Percentiles rank a stretch among this genome's conserved stretches.
Conservation (phyloP, 2,329 filamentous ascomycete genomes). For the Talaromyces funiculosus region DNA sequence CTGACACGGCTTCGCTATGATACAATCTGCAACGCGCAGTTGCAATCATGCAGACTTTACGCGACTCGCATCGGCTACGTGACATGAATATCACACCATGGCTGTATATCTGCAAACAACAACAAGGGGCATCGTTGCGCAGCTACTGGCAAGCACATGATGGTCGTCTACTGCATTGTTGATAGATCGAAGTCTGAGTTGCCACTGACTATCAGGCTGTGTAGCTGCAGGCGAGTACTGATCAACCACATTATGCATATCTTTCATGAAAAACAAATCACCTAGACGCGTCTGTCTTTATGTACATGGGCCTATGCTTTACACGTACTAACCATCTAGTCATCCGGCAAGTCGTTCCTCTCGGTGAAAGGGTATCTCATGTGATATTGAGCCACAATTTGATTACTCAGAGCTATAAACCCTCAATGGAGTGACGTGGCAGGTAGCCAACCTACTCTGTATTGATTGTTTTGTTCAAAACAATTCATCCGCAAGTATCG, state of each 20-base stretch:
- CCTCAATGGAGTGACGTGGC: constrained; percentile 8
- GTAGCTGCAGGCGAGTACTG: background rate
- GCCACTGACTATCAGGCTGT: background rate
- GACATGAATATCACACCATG: background rate
- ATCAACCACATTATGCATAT: background rate
- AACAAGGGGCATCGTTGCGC: background rate
- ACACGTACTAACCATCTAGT: background rate
- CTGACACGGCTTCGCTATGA: background rate
- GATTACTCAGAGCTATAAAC: background rate
- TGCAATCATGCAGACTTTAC: background rate
- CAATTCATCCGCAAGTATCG: background rate
- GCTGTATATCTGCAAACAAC: background rate
- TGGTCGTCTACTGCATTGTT: constrained; percentile 3
- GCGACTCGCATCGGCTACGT: background rate
- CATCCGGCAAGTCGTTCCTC: background rate
- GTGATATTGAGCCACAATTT: constrained; percentile 3
- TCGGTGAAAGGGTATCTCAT: background rate
- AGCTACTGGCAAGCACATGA: constrained; percentile 11
- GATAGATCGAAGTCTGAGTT: constrained; percentile 8
- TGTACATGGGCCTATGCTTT: background rate
- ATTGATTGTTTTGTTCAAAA: background rate
- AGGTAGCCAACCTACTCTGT: background rate
- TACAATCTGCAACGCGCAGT: background rate
- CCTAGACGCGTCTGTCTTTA: background rate
- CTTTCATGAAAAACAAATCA: background rate